These are phyloP conservation scores for Ascochyta pisi DNA, from an alignment of 2,329 filamentous ascomycete species.

Conservation along the genomic window DNA sequence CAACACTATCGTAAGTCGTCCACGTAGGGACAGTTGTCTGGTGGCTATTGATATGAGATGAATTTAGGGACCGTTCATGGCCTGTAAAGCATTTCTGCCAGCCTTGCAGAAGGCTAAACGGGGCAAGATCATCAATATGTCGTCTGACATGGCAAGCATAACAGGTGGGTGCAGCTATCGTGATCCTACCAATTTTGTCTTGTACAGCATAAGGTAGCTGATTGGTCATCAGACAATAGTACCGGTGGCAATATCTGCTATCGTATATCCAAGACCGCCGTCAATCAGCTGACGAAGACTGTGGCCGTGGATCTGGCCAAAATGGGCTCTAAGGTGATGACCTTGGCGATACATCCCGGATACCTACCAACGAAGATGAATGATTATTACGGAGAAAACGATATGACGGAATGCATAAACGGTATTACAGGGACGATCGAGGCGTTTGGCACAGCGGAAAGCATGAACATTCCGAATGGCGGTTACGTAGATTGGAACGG, in stretches of 20 bases:
- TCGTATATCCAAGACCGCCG: not conserved
- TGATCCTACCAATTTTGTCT: not conserved
- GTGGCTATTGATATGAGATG: not conserved
- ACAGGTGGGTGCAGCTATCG: not conserved
- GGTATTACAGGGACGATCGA: not conserved
- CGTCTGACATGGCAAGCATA: conserved; percentile 3
- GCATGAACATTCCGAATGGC: not conserved
- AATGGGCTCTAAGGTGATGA: not conserved
- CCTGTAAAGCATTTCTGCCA: conserved; percentile 2
- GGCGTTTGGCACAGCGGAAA: not conserved
- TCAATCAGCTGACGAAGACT: conserved; percentile 3
- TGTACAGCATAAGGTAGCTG: not conserved
- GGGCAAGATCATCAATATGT: conserved; percentile 6
- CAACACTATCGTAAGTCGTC: not conserved
- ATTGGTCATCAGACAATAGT: not conserved
- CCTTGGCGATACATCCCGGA: conserved; percentile 1
- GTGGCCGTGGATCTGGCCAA: conserved; percentile 1
- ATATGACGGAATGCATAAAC: not conserved
- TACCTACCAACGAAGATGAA: conserved; percentile 5
- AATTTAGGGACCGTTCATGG: not conserved
- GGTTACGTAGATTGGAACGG: conserved; percentile 1
- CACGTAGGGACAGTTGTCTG: not conserved
- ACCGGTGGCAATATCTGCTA: conserved; percentile 2
- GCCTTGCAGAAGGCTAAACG: not conserved
- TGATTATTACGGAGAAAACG: conserved; percentile 3